These are phyloP conservation scores for Mycena alexandri DNA, from an alignment of 768 basidiomycete genomes.

Conservation along the genomic window DNA sequence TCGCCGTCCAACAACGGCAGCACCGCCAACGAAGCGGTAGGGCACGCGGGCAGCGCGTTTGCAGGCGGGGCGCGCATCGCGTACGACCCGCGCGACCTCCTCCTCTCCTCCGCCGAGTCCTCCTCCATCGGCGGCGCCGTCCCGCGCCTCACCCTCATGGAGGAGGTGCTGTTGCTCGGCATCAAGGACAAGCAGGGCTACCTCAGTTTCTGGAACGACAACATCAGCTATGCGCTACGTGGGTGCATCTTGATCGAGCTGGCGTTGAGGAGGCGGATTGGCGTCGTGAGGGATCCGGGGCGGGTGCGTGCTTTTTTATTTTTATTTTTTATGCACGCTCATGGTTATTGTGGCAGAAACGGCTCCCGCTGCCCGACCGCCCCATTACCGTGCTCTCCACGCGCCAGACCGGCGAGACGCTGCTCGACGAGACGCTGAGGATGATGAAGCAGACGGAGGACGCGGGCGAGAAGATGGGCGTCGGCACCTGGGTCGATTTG, in stretches of 20 bases:
- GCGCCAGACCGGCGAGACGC: constrained; percentile 93
- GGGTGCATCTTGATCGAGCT: constrained; percentile 98
- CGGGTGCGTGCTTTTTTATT: constrained; percentile 19
- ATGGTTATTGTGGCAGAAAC: constrained; percentile 16
- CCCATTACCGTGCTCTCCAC: constrained; percentile 52
- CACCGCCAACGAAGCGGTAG: too few relatives aligned
- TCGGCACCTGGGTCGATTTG: constrained; percentile 96
- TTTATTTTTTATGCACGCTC: neutral
- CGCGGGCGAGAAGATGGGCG: constrained; percentile 74
- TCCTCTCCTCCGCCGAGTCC: constrained; percentile 75
- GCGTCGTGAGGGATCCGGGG: constrained; percentile 83
- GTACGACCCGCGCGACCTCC: constrained; percentile 91
- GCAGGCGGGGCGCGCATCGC: constrained; percentile 91
- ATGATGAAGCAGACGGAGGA: constrained; percentile 87
- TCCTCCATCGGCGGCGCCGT: constrained; percentile 75
- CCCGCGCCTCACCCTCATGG: constrained; percentile 94
- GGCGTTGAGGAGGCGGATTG: constrained; percentile 94
- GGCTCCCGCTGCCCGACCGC: constrained; percentile 29
- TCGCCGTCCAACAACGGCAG: too few relatives aligned
- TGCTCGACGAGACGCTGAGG: constrained; percentile 81
- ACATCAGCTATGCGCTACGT: constrained; percentile 98
- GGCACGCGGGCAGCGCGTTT: too few relatives aligned
- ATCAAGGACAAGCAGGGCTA: constrained; percentile 99
- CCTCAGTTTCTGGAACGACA: constrained; percentile 99
- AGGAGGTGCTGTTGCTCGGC: constrained; percentile 94